Evolutionary conservation across 768 basidiomycete species (phyloP).

Genomic region (Cystofilobasidium ferigula): DNA sequence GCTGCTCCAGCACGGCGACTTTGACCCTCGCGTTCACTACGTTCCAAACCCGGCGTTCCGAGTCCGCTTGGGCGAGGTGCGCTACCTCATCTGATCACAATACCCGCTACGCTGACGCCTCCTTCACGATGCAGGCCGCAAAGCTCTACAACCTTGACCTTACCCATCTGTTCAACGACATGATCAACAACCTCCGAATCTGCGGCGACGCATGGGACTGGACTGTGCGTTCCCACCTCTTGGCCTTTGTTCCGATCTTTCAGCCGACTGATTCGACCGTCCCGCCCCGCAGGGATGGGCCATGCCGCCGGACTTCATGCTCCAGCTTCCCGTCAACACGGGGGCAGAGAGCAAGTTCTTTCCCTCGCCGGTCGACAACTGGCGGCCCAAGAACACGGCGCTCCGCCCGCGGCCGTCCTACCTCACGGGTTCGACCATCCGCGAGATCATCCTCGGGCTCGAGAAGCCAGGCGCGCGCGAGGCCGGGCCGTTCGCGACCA

Average conservation of each 20-base stretch:
- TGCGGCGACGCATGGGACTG: neutral
- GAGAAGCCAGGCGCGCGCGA: neutral
- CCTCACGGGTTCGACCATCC: neutral
- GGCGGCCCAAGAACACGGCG: neutral
- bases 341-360: neutral
- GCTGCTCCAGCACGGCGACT: neutral
- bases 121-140: neutral
- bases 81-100: neutral
- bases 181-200: neutral
- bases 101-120: neutral
- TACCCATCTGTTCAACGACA: neutral
- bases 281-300: neutral
- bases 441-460: neutral
- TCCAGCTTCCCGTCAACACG: neutral
- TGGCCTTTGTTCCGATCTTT: neutral
- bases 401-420: neutral
- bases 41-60: neutral
- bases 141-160: neutral
- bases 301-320: neutral
- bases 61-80: neutral
- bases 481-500: neutral
- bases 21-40: neutral
- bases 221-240: neutral
- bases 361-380: neutral
- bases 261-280: neutral